These are phyloP conservation scores for Annulohypoxylon maeteangense DNA, from an alignment of 495 filamentous ascomycete genomes.

Conservation along the genomic window DNA sequence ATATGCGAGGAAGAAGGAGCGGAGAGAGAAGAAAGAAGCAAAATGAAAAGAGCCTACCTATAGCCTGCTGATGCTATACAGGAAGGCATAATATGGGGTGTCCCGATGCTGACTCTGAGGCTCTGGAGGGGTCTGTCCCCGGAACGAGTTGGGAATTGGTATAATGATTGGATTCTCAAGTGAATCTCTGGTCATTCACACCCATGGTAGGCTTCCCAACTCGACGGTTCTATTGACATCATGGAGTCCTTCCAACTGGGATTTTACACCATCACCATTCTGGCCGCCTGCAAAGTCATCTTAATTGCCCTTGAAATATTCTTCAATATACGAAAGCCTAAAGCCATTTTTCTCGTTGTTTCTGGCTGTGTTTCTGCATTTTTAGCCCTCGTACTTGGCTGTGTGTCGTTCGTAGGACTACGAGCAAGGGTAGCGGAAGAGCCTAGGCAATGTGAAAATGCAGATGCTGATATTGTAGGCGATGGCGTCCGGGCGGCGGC, in stretches of 20 bases:
- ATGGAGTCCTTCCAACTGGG: conserved; percentile 27
- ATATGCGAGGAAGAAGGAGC: not conserved
- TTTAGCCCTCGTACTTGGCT: conserved; percentile 29
- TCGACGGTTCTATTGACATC: not conserved
- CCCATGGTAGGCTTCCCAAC: not conserved
- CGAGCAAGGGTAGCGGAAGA: conserved; percentile 2
- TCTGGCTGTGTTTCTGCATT: conserved; percentile 14
- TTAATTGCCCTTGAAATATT: conserved; percentile 14
- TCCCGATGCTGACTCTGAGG: conserved; percentile 15
- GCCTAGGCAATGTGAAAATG: conserved; percentile 19
- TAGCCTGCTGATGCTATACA: conserved; percentile 24
- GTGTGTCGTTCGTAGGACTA: conserved; percentile 24
- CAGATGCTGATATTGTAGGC: conserved; percentile 44
- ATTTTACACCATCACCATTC: conserved; percentile 22
- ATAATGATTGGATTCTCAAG: conserved; percentile 18
- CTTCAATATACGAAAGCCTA: not conserved
- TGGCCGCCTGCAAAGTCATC: conserved; percentile 14
- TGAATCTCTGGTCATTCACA: not conserved
- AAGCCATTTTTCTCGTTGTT: not conserved
- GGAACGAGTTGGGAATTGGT: conserved; percentile 11
- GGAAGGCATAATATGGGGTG: conserved; percentile 5
- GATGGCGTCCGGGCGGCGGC: conserved; percentile 41
- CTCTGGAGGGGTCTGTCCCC: not conserved
- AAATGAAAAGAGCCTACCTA: conserved; percentile 1
- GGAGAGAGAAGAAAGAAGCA: conserved; percentile 5